Percentiles rank a stretch among this genome's conserved stretches.
Conservation (phyloP, 768 basidiomycete species). For the Tricholoma terreum region DNA sequence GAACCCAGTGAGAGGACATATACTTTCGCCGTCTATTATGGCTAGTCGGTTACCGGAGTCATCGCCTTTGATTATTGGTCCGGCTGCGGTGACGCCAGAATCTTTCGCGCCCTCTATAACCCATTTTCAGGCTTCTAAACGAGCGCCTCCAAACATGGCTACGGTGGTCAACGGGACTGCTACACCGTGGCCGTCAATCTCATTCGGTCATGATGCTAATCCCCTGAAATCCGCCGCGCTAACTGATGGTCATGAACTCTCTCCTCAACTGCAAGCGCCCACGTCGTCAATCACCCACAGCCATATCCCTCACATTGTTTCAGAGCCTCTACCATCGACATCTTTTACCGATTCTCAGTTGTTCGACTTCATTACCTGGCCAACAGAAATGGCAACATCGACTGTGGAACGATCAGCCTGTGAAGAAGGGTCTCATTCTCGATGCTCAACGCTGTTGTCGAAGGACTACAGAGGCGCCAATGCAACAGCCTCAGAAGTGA, state of each 20-base stretch:
- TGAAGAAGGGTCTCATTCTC: background rate
- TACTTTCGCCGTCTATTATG: background rate
- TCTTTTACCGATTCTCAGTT: background rate
- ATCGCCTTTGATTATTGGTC: background rate
- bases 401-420: background rate
- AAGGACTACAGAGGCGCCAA: background rate
- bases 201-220: background rate
- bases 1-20: too few species aligned
- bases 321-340: background rate
- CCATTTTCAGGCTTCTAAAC: background rate
- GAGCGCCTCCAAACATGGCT: background rate
- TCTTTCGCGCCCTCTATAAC: too few species aligned
- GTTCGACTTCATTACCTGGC: background rate
- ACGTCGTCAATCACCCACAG: background rate
- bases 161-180: background rate
- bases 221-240: background rate
- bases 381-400: background rate
- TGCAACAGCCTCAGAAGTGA: background rate
- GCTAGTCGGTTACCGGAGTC: too few species aligned
- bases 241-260: background rate
- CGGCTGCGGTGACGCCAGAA: background rate
- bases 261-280: background rate
- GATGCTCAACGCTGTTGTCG: background rate
- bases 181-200: background rate
- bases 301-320: background rate